phyloP scores from a whole-genome alignment of 2,329 filamentous ascomycete genomes.

The Plenodomus biglobosus region DNA sequence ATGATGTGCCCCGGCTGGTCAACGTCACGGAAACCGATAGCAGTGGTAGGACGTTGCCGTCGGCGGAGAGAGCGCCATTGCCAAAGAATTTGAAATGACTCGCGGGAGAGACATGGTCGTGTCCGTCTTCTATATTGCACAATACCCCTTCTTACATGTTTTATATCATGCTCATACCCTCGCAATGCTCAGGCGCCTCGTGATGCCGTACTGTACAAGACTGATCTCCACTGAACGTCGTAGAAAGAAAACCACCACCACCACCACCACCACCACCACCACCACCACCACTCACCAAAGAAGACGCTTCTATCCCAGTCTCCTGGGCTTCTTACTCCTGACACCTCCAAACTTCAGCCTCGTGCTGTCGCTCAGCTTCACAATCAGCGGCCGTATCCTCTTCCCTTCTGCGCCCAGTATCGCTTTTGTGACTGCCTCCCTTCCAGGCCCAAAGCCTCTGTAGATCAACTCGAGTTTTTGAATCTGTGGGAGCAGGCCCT shows the following conservation, averaged over 20 bases:
- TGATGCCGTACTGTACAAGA: constrained; percentile 28
- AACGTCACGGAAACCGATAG: constrained; percentile 47
- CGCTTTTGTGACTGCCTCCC: constrained; percentile 88
- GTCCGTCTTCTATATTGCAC: neutral
- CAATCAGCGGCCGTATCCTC: constrained; percentile 71
- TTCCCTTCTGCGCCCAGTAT: constrained; percentile 83
- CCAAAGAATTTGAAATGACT: constrained; percentile 43
- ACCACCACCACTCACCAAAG: neutral
- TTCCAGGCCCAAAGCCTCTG: constrained; percentile 80
- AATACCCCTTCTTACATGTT: neutral
- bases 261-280: no score
- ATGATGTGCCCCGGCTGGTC: constrained; percentile 39
- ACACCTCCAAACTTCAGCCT: constrained; percentile 95
- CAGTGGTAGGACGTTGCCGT: constrained; percentile 47
- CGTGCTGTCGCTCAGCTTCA: constrained; percentile 80
- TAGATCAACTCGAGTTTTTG: constrained; percentile 75
- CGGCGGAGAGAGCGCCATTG: constrained; percentile 50
- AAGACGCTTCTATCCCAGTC: constrained; percentile 61
- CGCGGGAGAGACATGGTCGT: neutral
- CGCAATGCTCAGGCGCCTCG: constrained; percentile 16
- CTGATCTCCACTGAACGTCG: neutral
- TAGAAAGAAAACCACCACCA: neutral
- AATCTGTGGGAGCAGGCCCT: constrained; percentile 75
- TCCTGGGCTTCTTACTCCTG: constrained; percentile 79
- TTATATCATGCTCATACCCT: constrained; percentile 4